Evolutionary conservation across 2,329 filamentous ascomycete species (phyloP).

Genomic region (Xylaria digitata): DNA sequence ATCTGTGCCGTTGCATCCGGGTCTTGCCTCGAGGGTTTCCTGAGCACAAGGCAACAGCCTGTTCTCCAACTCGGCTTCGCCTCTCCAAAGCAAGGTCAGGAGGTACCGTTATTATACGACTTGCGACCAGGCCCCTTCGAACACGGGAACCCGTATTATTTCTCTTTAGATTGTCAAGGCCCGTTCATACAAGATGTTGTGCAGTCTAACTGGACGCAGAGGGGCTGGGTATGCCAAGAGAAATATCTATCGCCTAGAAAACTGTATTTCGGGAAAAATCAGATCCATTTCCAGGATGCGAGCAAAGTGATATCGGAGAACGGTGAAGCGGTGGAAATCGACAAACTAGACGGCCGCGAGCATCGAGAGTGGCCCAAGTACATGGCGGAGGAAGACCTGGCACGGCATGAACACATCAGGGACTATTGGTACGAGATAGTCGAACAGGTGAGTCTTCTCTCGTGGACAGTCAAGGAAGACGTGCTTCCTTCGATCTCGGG

Average conservation of each 20-base stretch:
- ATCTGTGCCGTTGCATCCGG: not conserved
- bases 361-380: too few species aligned
- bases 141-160: not conserved
- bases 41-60: not conserved
- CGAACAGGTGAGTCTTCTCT: too few species aligned
- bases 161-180: too few species aligned
- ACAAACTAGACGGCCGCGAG: too few species aligned
- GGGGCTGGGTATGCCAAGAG: not conserved
- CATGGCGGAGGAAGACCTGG: too few species aligned
- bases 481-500: too few species aligned
- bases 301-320: too few species aligned
- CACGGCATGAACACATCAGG: too few species aligned
- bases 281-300: too few species aligned
- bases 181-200: not conserved
- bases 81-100: not conserved
- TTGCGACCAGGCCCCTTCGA: not conserved
- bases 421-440: too few species aligned
- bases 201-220: not conserved
- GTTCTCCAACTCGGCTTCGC: not conserved
- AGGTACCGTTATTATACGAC: not conserved
- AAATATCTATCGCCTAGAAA: not conserved
- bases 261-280: not conserved
- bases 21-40: not conserved
- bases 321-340: too few species aligned
- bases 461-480: too few species aligned